Evolutionary conservation across 2,329 filamentous ascomycete genomes (phyloP).

Genomic region (Talaromyces albobiverticillius): DNA sequence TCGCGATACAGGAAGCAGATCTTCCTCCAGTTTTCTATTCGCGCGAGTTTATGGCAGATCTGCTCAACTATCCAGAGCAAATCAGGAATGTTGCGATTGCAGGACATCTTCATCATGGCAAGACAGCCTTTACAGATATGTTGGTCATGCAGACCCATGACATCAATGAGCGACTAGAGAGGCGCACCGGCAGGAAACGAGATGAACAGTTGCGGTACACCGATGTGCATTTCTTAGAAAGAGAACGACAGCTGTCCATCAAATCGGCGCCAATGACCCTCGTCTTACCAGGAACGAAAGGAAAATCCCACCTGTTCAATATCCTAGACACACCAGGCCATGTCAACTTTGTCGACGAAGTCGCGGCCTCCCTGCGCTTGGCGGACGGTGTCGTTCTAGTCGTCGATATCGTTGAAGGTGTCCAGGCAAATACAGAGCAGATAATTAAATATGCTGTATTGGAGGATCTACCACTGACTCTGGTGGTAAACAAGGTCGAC

Average conservation of each 20-base stretch:
- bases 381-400: slow-evolving; percentile 91
- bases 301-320: slow-evolving; percentile 94
- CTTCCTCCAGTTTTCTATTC: slow-evolving; percentile 85
- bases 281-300: slow-evolving; percentile 80
- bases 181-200: slow-evolving; percentile 73
- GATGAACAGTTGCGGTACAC: slow-evolving; percentile 95
- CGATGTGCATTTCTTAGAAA: slow-evolving; percentile 83
- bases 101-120: slow-evolving; percentile 93
- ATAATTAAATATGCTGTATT: slow-evolving; percentile 94
- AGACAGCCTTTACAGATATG: slow-evolving; percentile 98
- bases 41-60: slow-evolving; percentile 86
- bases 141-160: slow-evolving; percentile 93
- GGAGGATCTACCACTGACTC: slow-evolving; percentile 80
- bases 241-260: slow-evolving; percentile 84
- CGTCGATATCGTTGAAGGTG: slow-evolving; percentile 96
- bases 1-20: slow-evolving; percentile 87
- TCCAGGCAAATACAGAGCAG: slow-evolving; percentile 96
- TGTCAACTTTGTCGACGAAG: slow-evolving; percentile 97
- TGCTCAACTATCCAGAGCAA: slow-evolving; percentile 95
- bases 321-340: slow-evolving; percentile 95
- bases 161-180: slow-evolving; percentile 72
- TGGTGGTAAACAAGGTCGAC: slow-evolving; percentile 97
- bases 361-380: slow-evolving; percentile 80
- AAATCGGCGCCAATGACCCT: slow-evolving; percentile 94
- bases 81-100: slow-evolving; percentile 89